These are phyloP conservation scores for Daldinia childiae DNA, from an alignment of 495 filamentous ascomycete genomes.

Conservation along the genomic window DNA sequence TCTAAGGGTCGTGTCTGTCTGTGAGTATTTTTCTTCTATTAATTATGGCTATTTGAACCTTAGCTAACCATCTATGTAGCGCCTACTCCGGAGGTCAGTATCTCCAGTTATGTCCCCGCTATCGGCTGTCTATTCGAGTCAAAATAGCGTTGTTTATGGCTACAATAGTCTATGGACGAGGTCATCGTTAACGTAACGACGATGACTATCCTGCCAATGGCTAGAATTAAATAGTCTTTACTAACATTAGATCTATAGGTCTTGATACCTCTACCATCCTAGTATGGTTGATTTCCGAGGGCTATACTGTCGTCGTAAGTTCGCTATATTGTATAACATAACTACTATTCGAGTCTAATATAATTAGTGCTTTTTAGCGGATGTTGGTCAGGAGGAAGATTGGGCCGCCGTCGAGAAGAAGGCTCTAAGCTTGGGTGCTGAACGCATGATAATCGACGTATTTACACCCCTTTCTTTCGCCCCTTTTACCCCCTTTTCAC, in stretches of 20 bases:
- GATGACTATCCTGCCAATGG: neutral
- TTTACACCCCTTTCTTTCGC: neutral
- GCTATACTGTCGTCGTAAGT: slow-evolving; percentile 36
- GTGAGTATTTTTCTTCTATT: slow-evolving; percentile 43
- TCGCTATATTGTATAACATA: neutral
- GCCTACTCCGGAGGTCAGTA: slow-evolving; percentile 56
- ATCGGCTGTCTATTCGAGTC: neutral
- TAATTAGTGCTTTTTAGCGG: slow-evolving; percentile 36
- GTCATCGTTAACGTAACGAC: neutral
- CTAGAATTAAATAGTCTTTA: neutral
- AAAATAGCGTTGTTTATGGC: neutral
- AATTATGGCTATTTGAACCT: slow-evolving; percentile 5
- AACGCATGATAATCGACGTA: slow-evolving; percentile 26
- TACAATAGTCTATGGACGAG: neutral
- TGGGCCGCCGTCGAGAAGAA: slow-evolving; percentile 37
- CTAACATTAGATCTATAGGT: slow-evolving; percentile 3
- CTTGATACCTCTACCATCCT: slow-evolving; percentile 39
- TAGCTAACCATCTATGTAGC: slow-evolving; percentile 40
- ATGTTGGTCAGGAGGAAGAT: slow-evolving; percentile 42
- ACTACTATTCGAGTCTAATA: neutral
- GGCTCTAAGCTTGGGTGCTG: slow-evolving; percentile 74
- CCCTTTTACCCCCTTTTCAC: neutral
- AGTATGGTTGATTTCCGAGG: slow-evolving; percentile 27
- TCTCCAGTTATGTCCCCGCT: neutral
- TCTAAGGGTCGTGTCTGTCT: slow-evolving; percentile 59